phyloP scores from a whole-genome alignment of 2,329 filamentous ascomycete species.

The Zymoseptoria tritici region DNA sequence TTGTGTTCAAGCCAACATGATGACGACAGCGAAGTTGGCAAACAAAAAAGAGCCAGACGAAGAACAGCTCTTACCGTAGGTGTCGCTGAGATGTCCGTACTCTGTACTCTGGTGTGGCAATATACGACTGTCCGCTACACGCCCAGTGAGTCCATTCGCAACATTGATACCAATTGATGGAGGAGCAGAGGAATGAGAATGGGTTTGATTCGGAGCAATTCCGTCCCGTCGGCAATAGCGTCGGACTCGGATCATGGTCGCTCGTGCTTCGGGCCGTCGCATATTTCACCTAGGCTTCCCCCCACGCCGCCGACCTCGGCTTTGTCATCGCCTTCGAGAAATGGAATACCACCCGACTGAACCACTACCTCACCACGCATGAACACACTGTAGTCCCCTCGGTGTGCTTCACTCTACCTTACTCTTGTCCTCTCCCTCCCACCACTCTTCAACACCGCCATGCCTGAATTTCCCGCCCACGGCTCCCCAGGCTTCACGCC shows the following conservation, averaged over 20 bases:
- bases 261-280: neutral
- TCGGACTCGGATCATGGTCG: neutral
- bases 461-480: constrained; percentile 50
- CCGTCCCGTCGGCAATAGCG: neutral
- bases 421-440: neutral
- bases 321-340: neutral
- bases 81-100: too few relatives aligned
- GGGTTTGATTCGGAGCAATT: neutral
- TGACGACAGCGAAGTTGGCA: neutral
- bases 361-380: neutral
- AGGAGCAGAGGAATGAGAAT: too few relatives aligned
- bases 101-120: too few relatives aligned
- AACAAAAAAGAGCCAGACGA: neutral
- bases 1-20: neutral
- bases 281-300: neutral
- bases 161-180: too few relatives aligned
- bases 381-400: neutral
- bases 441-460: constrained; percentile 22
- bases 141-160: too few relatives aligned
- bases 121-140: too few relatives aligned
- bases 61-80: neutral
- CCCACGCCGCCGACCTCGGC: neutral
- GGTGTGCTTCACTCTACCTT: neutral
- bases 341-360: neutral
- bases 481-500: constrained; percentile 35